Base-by-base conservation (phyloP, 148 eudicot species). In the Beta vulgaris region DNA sequence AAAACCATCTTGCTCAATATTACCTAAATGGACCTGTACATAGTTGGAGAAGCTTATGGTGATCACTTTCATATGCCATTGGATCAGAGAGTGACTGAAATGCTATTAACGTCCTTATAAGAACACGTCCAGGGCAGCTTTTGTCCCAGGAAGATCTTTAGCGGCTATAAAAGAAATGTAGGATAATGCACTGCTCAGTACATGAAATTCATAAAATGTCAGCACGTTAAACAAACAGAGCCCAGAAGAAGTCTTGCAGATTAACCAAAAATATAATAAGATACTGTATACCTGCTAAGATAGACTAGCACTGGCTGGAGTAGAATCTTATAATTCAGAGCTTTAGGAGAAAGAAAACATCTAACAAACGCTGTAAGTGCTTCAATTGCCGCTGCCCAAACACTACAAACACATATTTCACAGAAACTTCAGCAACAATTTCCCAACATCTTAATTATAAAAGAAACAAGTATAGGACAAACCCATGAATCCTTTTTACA, bases 31-130 rank as follows among this genome's bases (percentile, higher is more conserved):
- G 93, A 83, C 86, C 84, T 51, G 89, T 87, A 76, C 99, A 95
- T 78, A 95, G 77, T 82, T 92, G 97, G 75, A 91, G 84, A 84
- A 95, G 84, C 78, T 80, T 89, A 44, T 87, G 76, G 72, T 95
- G 99, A 79, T 95, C 99, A 73, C 83, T 83, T 82, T 74, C 84
- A 85, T 90, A 95, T 67, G 88, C 78, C 85, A 84, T 81, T 67
- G 99, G 99, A 82, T 95, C 99, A 83, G 92, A 88, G 68, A 95
- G 88, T 21, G 99, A 91, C 83, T 85, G 86, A 82, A 89, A 95
- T 68, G 97, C 88, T 49, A 77, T 77, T 81, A 95, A 73, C 39
- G 86, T 86, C 84, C 96, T 86, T 78, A 87, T 83, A 88, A 81
- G 67, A 92, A 83, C 72, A 91, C 69, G 68, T 92, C 87, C 78